Percentiles rank a stretch among this genome's conserved stretches.
Evolutionary conservation across 768 basidiomycete genomes (phyloP).

Genomic region (Pisolithus tinctorius): DNA sequence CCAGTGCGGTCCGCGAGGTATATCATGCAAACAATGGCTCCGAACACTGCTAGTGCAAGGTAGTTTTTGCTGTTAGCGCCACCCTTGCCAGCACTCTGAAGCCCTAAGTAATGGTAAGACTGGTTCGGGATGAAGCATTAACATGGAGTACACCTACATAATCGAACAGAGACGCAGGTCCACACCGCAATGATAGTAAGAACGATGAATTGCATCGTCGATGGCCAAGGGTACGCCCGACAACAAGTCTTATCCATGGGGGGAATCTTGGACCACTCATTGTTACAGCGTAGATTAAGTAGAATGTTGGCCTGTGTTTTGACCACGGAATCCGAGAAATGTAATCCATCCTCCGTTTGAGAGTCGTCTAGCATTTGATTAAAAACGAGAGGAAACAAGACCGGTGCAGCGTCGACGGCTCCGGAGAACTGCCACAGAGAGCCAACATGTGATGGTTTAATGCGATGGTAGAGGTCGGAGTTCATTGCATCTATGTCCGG

Average conservation of each 20-base stretch:
- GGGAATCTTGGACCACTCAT: conserved; percentile 50
- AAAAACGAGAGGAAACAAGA: conserved; percentile 71
- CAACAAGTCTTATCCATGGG: conserved; percentile 80
- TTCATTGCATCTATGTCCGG: conserved; percentile 91
- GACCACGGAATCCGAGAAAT: conserved; percentile 60
- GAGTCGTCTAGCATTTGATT: conserved; percentile 71
- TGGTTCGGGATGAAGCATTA: conserved; percentile 6
- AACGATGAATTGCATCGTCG: conserved; percentile 47
- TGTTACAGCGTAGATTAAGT: conserved; percentile 78
- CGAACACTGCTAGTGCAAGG: conserved; percentile 51
- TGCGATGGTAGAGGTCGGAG: conserved; percentile 68
- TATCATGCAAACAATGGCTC: conserved; percentile 58
- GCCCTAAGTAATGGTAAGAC: conserved; percentile 12
- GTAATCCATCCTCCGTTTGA: conserved; percentile 80
- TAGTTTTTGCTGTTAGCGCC: conserved; percentile 11
- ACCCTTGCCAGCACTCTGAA: conserved; percentile 6
- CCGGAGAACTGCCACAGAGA: conserved; percentile 25
- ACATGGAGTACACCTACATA: conserved; percentile 13
- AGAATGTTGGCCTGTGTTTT: conserved; percentile 70
- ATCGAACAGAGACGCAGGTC: conserved; percentile 43
- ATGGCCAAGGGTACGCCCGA: conserved; percentile 64
- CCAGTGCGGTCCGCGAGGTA: conserved; percentile 81
- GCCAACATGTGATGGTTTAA: conserved; percentile 31
- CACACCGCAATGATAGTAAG: conserved; percentile 40
- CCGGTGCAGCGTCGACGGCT: conserved; percentile 21